Evolutionary conservation across 169 alveolate species (phyloP).

Genomic region (Plasmodium coatneyi): DNA sequence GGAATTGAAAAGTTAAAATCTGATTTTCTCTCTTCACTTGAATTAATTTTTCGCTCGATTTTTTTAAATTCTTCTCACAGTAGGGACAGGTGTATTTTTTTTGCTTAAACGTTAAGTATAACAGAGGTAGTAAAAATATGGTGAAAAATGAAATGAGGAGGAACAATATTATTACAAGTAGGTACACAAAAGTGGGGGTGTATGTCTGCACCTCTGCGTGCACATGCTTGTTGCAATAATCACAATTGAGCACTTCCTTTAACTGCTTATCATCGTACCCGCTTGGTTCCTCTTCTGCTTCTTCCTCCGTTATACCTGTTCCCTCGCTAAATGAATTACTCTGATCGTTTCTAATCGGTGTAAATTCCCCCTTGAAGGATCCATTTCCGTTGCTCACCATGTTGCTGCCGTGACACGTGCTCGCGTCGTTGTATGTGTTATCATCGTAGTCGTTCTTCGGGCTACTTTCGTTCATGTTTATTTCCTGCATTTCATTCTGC

Average conservation of each 20-base stretch:
- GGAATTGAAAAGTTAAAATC: conserved; percentile 50
- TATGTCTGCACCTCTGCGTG: conserved; percentile 12
- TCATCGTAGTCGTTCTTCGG: not conserved
- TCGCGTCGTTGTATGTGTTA: not conserved
- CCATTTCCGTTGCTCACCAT: conserved; percentile 3
- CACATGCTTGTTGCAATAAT: conserved; percentile 44
- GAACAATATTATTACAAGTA: conserved; percentile 21
- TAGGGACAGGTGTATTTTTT: conserved; percentile 36
- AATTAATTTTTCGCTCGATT: conserved; percentile 24
- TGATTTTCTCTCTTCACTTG: conserved; percentile 49
- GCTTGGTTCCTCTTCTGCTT: not conserved
- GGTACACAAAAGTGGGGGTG: conserved; percentile 38
- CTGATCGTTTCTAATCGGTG: not conserved
- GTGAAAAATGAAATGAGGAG: conserved; percentile 40
- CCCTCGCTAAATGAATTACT: not conserved
- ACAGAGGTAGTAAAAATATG: conserved; percentile 33
- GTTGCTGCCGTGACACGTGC: conserved; percentile 14
- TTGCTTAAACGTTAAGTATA: conserved; percentile 49
- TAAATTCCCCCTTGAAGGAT: not conserved
- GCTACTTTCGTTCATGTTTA: not conserved
- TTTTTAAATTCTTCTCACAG: conserved; percentile 13
- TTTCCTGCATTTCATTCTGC: conserved; percentile 33
- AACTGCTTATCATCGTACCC: not conserved
- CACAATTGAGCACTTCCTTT: conserved; percentile 46
- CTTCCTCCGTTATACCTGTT: not conserved